Evolutionary conservation across 331 rosid genomes (phyloP).

Genomic region (Phaseolus coccineus): DNA sequence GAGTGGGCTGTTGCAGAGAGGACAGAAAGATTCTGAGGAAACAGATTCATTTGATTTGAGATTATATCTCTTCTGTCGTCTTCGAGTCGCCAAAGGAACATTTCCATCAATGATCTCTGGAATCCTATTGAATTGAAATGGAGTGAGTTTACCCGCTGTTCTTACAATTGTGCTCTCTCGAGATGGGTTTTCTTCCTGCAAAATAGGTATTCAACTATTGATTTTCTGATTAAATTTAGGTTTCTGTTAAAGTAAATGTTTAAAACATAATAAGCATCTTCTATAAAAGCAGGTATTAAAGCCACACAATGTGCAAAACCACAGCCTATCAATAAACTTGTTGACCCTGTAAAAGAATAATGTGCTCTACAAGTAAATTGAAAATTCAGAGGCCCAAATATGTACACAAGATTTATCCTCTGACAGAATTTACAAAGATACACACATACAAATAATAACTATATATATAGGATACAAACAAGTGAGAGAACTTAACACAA

Average conservation of each 20-base stretch:
- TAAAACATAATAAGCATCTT: conserved; percentile 32
- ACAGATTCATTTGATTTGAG: conserved; percentile 70
- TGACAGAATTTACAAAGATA: neutral
- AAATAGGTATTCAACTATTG: conserved; percentile 25
- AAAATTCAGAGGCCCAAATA: neutral
- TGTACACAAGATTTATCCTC: neutral
- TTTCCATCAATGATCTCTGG: conserved; percentile 70
- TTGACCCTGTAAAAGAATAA: neutral
- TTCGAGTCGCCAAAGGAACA: conserved; percentile 76
- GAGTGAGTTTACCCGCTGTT: conserved; percentile 92
- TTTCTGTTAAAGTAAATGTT: neutral
- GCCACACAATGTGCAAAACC: conserved; percentile 11
- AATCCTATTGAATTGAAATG: conserved; percentile 86
- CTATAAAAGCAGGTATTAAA: neutral
- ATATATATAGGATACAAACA: neutral
- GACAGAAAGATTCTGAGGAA: conserved; percentile 81
- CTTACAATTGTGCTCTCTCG: conserved; percentile 90
- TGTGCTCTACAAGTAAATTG: conserved; percentile 17
- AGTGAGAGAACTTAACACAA: conserved; percentile 6
- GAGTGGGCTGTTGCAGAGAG: conserved; percentile 81
- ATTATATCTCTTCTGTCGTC: conserved; percentile 89
- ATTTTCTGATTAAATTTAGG: conserved; percentile 30
- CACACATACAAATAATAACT: neutral
- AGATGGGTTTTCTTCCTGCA: conserved; percentile 92
- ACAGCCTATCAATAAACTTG: conserved; percentile 14